phyloP scores from a whole-genome alignment of 768 basidiomycete genomes.

The Phanerodontia chrysosporium region DNA sequence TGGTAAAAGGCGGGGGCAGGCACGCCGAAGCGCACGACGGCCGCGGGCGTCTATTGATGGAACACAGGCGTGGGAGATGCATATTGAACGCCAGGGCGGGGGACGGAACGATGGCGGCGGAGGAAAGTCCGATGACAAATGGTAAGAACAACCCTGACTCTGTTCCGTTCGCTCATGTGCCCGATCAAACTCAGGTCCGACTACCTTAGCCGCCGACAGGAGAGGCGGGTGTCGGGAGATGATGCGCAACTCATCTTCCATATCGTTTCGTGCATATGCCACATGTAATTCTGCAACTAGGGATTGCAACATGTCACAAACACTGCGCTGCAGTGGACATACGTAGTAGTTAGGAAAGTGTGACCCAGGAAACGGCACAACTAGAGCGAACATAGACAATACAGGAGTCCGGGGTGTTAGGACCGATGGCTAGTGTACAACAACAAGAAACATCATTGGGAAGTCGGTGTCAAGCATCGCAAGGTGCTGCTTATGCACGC shows the following conservation, averaged over 20 bases:
- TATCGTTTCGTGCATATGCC: not conserved
- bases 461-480: not conserved
- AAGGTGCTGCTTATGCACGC: conserved; percentile 48
- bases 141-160: not conserved
- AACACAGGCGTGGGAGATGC: not conserved
- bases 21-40: not conserved
- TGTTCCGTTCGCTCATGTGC: not conserved
- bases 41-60: not conserved
- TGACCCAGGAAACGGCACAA: not conserved
- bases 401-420: not conserved
- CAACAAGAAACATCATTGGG: not conserved
- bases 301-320: not conserved
- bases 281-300: not conserved
- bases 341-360: not conserved
- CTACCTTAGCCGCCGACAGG: not conserved
- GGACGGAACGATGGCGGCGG: not conserved
- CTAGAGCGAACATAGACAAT: not conserved
- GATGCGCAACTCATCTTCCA: not conserved
- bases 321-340: not conserved
- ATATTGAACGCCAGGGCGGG: conserved; percentile 11
- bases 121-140: not conserved
- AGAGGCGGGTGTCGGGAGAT: not conserved
- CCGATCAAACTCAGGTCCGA: not conserved
- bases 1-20: not conserved
- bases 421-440: not conserved